Percentiles rank a stretch among this genome's conserved stretches.
phyloP scores from a whole-genome alignment of 129 eudicot species.

The Saposhnikovia divaricata region DNA sequence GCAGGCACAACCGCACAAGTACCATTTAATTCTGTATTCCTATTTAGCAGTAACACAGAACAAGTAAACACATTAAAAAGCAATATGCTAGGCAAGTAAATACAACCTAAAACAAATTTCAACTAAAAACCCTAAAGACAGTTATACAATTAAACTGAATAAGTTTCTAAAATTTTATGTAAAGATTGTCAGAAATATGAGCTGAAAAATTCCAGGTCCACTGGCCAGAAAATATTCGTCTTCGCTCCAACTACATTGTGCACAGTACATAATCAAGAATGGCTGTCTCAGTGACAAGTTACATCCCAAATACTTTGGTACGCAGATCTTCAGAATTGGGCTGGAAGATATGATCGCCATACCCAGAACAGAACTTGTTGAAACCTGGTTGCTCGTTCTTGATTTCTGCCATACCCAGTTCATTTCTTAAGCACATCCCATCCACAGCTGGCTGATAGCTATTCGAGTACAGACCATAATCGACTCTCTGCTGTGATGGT shows the following conservation, averaged over 20 bases:
- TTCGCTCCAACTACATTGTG: slow-evolving; percentile 19
- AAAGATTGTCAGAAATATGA: neutral
- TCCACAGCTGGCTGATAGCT: slow-evolving; percentile 29
- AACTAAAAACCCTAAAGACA: neutral
- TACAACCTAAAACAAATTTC: neutral
- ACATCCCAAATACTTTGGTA: slow-evolving; percentile 68
- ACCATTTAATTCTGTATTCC: neutral
- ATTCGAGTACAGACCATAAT: slow-evolving; percentile 26
- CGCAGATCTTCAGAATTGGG: slow-evolving; percentile 62
- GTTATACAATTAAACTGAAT: neutral
- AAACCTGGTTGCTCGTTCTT: slow-evolving; percentile 48
- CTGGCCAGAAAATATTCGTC: slow-evolving; percentile 8
- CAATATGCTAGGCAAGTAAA: neutral
- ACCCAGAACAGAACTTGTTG: slow-evolving; percentile 44
- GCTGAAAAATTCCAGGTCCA: neutral
- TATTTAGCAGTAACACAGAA: neutral
- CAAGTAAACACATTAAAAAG: neutral
- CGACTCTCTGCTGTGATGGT: slow-evolving; percentile 36
- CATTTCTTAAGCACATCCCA: slow-evolving; percentile 36
- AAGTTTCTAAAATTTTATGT: neutral
- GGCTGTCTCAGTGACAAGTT: slow-evolving; percentile 13
- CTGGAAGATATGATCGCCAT: slow-evolving; percentile 54
- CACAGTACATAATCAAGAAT: neutral
- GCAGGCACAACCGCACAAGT: neutral
- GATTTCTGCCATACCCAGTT: slow-evolving; percentile 32